Base-by-base conservation (phyloP, 2,329 filamentous ascomycete species). In the Colletotrichum endophyticum region DNA sequence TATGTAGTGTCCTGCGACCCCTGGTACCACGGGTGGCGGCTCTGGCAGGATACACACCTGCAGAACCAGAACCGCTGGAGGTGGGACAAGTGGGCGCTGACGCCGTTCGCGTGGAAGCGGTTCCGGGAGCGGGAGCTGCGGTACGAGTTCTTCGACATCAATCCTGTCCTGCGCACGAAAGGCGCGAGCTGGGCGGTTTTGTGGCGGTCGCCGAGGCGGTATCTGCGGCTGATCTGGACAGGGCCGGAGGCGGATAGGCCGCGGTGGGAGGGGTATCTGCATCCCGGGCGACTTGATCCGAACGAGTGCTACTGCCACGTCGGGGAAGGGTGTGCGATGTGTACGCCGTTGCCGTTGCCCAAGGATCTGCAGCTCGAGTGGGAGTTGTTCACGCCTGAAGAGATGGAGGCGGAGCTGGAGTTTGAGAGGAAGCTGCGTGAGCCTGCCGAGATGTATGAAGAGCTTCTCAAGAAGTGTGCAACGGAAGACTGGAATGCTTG, bases 221-320 rank as follows among this genome's bases (percentile, higher is more conserved):
- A 32, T 2, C 36, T 67, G 39, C 63, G 69, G 30, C 36, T 32
- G 39, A 8, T 67, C 61, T 75, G 69, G 69, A 72, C 69, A 53
- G 73, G 73, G 13, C 61, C 34, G 28, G n/a, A 19, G n/a, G 61
- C 44, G 62, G 39, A 22, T 8, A 36, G 11, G 3, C 11, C 44
- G 28, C 62, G 70, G 22, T 72, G 69, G 73, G 73, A 75, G 28
- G 69, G 73, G 16, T 75, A 67, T 56, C 7, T 57, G 7, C 56
- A 64, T 16, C 25, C 39, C 32, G 63, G 63, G 3, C 32, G 70
- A 11, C 12, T 56, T 64, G 64, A 73, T 12, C 69, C 62, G 57
- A 19, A 69, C 6, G 70, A 64, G 57, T 73, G 73, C 19, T 76
- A 64, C 34, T 76, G 73, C 44, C 39, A 25, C 8, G 34, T 73